Evolutionary conservation across 495 filamentous ascomycete species (phyloP).

Genomic region (Penicillium angulare): DNA sequence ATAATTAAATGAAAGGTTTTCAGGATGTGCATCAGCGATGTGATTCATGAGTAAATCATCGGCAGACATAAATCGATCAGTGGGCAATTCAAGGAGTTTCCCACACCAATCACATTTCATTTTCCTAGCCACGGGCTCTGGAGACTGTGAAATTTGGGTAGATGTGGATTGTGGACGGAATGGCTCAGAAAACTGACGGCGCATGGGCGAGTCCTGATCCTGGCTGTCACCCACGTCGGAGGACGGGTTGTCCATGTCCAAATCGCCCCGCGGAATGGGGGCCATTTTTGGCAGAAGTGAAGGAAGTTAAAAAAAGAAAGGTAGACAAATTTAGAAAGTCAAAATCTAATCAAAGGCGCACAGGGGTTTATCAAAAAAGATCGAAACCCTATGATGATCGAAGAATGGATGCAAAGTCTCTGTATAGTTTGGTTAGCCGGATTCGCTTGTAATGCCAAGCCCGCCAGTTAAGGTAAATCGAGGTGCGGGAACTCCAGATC

Average conservation of each 20-base stretch:
- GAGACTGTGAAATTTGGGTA: conserved; percentile 37
- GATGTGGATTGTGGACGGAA: conserved; percentile 37
- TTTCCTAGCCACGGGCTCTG: conserved; percentile 22
- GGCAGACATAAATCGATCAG: conserved; percentile 24
- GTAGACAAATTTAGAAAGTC: not conserved
- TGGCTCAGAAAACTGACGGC: conserved; percentile 47
- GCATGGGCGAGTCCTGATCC: conserved; percentile 43
- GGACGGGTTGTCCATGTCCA: conserved; percentile 40
- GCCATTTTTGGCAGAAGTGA: conserved; percentile 26
- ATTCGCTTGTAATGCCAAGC: conserved; percentile 48
- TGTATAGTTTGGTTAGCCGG: conserved; percentile 35
- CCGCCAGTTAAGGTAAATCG: conserved; percentile 33
- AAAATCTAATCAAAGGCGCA: no score
- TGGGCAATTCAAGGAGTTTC: conserved; percentile 28
- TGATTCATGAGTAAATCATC: conserved; percentile 34
- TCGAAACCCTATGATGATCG: conserved; percentile 10
- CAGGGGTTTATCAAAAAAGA: no score
- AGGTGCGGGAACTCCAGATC: conserved; percentile 18
- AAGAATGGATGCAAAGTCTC: conserved; percentile 3
- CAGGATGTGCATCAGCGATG: conserved; percentile 32
- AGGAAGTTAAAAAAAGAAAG: conserved; percentile 3
- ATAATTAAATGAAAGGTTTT: conserved; percentile 22
- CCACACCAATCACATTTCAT: conserved; percentile 42
- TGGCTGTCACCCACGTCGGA: conserved; percentile 40
- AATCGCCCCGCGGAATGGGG: conserved; percentile 34